Percentiles rank a stretch among this genome's conserved stretches.
Conservation (phyloP, 176 grass and related monocot species). For the Aegilops bicornis region DNA sequence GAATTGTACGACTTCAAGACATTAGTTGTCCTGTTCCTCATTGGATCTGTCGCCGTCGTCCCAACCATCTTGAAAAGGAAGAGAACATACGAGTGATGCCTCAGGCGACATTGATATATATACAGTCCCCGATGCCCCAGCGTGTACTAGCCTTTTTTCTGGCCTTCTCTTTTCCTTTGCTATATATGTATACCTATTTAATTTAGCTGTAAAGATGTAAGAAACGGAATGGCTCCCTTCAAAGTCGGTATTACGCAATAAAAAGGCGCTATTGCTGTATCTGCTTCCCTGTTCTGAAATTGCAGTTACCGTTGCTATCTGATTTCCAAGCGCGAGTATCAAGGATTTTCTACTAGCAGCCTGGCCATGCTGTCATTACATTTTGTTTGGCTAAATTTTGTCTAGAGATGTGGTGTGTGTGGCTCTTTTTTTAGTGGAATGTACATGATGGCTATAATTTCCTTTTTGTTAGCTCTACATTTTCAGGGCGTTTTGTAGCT, state of each 20-base stretch:
- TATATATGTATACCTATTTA: constrained; percentile 47
- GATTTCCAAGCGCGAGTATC: neutral
- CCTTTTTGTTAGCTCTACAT: no score
- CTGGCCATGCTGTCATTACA: neutral
- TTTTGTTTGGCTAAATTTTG: neutral
- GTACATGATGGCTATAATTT: no score
- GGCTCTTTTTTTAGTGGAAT: no score
- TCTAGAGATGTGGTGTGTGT: neutral
- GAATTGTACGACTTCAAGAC: constrained; percentile 96
- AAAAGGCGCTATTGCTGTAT: neutral
- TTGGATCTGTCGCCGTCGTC: constrained; percentile 73
- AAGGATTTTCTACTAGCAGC: neutral
- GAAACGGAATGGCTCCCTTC: constrained; percentile 25
- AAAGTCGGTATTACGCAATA: neutral
- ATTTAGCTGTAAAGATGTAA: constrained; percentile 54
- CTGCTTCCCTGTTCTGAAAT: neutral
- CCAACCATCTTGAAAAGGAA: constrained; percentile 92
- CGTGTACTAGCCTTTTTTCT: constrained; percentile 19
- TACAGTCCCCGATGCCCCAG: neutral
- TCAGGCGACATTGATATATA: constrained; percentile 16
- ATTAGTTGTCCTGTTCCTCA: constrained; percentile 81
- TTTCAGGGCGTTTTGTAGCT: no score
- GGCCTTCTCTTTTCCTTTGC: constrained; percentile 21
- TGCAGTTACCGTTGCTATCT: neutral
- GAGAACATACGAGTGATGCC: constrained; percentile 73